Evolutionary conservation across 768 basidiomycete genomes (phyloP).

Genomic region (Filobasidium floriforme): DNA sequence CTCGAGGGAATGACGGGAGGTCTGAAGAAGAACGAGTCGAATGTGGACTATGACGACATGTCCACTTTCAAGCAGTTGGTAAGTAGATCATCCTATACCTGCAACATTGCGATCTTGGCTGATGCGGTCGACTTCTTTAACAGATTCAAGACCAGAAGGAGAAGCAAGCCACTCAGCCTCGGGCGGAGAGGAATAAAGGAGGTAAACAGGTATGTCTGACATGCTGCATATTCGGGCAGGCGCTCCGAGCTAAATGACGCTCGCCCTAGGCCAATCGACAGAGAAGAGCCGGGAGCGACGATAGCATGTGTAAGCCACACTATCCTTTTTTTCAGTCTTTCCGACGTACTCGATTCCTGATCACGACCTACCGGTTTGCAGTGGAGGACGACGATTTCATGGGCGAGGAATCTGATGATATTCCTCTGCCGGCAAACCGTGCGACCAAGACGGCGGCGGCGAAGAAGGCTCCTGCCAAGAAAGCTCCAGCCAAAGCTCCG

Average conservation of each 20-base stretch:
- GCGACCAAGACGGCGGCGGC: conserved; percentile 39
- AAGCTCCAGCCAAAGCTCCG: conserved; percentile 34
- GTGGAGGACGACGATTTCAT: conserved; percentile 22
- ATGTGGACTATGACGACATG: conserved; percentile 39
- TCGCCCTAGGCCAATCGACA: neutral
- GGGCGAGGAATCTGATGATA: conserved; percentile 12
- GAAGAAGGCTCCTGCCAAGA: conserved; percentile 52
- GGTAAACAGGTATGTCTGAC: conserved; percentile 32
- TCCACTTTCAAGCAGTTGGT: conserved; percentile 44
- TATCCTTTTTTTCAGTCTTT: neutral
- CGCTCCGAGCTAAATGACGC: too few relatives aligned
- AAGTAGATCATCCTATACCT: conserved; percentile 5
- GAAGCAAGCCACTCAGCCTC: conserved; percentile 18
- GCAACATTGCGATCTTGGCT: conserved; percentile 4
- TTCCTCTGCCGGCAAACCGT: neutral
- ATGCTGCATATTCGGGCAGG: neutral
- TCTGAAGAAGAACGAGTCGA: conserved; percentile 25
- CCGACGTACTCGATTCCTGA: too few relatives aligned
- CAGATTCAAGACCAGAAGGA: conserved; percentile 17
- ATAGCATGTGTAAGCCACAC: conserved; percentile 40
- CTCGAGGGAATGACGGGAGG: conserved; percentile 37
- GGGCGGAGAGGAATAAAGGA: conserved; percentile 47
- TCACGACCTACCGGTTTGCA: neutral
- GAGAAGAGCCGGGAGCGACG: conserved; percentile 32
- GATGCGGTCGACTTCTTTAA: neutral